Base-by-base conservation (phyloP, 306 rosid genomes). In the Prunus campanulata region DNA sequence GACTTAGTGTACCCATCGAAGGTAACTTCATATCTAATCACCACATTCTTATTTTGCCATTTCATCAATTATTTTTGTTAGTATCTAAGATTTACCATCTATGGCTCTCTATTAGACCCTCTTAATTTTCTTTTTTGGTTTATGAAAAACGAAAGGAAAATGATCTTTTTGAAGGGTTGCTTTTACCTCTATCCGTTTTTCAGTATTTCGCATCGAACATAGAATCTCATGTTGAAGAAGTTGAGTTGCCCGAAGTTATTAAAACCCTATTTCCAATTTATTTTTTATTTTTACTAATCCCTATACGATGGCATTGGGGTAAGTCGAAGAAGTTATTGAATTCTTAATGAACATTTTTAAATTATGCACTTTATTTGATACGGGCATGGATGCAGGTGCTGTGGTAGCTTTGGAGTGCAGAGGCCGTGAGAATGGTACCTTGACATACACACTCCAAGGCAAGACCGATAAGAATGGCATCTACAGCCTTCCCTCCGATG, bases 1-100 rank as follows among this genome's bases (percentile, higher is more conserved):
- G 85, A 7, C 83, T 88, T 18, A 85, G 89, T 73, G 12, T 16
- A 1, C 72, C 85, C 47, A 0, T 88, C 7, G 12, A 42, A 11
- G 88, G 91, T 86, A 77, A 14, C 6, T 57, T 57, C 29, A 57
- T 25, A 25, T 25, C 25, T 25, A 25, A 25, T 25, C 25, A 25
- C 25, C 25, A 25, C 25, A 25, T 57, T 57, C 15, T 11, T 24
- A 8, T 56, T 56, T 57, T 5, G 4, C 14, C 11, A 54, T n/a
- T n/a, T 7, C 44, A 39, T 39, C 60, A 55, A 18, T 19, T 55
- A 2, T 55, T 19, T 22, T 55, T 8, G 0, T 55, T n/a, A n/a
- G 2, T 55, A 55, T 55, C 13, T 3, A 55, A 55, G 60, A 55
- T 55, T 22, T 55, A 3, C 13, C 62, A 57, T 57, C 7, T 3